Evolutionary conservation across 2,329 filamentous ascomycete species (phyloP).

Genomic region (Epichloe baconii): DNA sequence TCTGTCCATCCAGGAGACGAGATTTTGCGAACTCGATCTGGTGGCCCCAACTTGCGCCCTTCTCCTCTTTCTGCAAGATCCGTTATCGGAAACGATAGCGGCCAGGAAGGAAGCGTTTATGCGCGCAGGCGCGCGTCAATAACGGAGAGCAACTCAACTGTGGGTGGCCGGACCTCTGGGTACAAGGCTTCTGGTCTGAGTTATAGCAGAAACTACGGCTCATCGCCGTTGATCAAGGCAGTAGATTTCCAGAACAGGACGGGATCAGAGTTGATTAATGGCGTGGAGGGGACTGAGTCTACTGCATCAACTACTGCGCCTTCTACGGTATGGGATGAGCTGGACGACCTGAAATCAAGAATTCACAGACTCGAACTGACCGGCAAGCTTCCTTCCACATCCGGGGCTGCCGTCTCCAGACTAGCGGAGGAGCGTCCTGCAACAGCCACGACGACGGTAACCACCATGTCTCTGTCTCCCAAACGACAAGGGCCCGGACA

Average conservation of each 20-base stretch:
- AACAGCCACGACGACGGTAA: conserved; percentile 83
- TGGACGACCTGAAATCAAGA: conserved; percentile 88
- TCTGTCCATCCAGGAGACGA: conserved; percentile 26
- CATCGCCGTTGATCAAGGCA: conserved; percentile 43
- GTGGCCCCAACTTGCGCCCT: conserved; percentile 22
- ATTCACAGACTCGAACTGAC: conserved; percentile 84
- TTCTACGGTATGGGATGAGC: conserved; percentile 92
- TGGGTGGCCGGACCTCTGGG: conserved; percentile 29
- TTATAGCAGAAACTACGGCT: conserved; percentile 33
- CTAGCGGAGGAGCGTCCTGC: conserved; percentile 69
- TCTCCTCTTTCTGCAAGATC: conserved; percentile 38
- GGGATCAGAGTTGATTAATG: conserved; percentile 22
- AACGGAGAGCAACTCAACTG: conserved; percentile 30
- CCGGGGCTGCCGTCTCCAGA: conserved; percentile 64
- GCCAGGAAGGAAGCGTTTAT: conserved; percentile 16
- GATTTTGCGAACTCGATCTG: conserved; percentile 19
- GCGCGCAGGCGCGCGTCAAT: conserved; percentile 29
- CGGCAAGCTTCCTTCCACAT: conserved; percentile 73
- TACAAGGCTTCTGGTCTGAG: conserved; percentile 23
- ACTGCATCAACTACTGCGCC: conserved; percentile 78
- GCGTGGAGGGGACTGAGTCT: conserved; percentile 64
- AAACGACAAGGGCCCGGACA: conserved; percentile 39
- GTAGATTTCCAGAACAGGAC: conserved; percentile 20
- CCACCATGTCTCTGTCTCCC: conserved; percentile 81
- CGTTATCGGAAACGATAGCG: conserved; percentile 32